Conservation (phyloP, 2,329 filamentous ascomycete species). For the Amauroascus verrucosus region DNA sequence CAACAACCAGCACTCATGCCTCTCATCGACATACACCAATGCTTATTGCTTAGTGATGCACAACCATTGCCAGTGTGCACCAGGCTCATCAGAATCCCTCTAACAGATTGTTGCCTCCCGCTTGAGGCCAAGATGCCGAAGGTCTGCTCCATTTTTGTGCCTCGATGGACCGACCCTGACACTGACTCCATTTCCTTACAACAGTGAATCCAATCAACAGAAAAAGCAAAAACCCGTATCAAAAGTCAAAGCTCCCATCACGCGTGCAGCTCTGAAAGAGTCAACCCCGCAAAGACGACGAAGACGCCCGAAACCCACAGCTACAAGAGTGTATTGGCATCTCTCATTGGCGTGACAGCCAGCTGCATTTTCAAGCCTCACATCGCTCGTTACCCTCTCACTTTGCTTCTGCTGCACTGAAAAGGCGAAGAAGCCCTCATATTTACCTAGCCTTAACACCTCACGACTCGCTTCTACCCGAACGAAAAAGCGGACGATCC, state of each 20-base stretch:
- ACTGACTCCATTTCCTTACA: slow-evolving; percentile 3
- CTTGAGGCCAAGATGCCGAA: not conserved
- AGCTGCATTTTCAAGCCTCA: not conserved
- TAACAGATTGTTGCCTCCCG: not conserved
- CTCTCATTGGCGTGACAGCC: slow-evolving; percentile 5
- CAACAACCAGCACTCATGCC: not conserved
- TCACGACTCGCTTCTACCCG: not conserved
- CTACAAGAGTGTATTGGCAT: not conserved
- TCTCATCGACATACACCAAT: not conserved
- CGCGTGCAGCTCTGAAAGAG: not conserved
- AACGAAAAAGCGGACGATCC: not conserved
- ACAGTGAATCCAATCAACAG: not conserved
- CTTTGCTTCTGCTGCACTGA: not conserved
- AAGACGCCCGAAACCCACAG: not conserved
- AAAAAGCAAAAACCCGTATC: not conserved
- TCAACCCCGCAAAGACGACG: not conserved
- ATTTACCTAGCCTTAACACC: not conserved
- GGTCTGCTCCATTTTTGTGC: not conserved
- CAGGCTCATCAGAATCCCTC: not conserved
- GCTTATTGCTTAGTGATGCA: not conserved
- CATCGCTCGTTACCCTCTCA: not conserved
- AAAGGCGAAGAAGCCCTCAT: not conserved
- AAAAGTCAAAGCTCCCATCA: slow-evolving; percentile 5
- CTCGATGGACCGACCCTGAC: not conserved
- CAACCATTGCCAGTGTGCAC: not conserved